Evolutionary conservation across 2,329 filamentous ascomycete genomes (phyloP).

Genomic region (Neopestalotiopsis rosae): DNA sequence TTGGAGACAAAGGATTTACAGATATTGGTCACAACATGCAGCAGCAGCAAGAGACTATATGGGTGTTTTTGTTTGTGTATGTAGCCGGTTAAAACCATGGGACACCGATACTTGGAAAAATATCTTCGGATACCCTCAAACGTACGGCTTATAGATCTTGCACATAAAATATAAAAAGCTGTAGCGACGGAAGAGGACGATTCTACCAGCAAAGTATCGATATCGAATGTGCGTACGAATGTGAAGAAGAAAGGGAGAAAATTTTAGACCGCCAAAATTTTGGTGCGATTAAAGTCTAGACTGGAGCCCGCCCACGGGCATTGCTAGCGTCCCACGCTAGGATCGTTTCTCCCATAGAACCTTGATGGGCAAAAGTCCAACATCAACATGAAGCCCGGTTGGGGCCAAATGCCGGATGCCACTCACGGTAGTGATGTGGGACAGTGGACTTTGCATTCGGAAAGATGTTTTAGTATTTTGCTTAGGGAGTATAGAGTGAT

Average conservation of each 20-base stretch:
- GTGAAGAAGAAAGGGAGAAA: slow-evolving; percentile 30
- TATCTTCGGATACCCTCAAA: slow-evolving; percentile 40
- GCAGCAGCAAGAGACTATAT: background rate
- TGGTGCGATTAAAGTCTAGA: background rate
- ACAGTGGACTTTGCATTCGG: background rate
- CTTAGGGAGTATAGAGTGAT: too few species aligned
- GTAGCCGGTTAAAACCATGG: slow-evolving; percentile 42
- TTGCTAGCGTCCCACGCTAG: background rate
- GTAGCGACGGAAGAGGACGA: slow-evolving; percentile 29
- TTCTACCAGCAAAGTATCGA: slow-evolving; percentile 35
- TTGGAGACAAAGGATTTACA: background rate
- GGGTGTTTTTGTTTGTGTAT: slow-evolving; percentile 22
- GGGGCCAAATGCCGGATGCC: background rate
- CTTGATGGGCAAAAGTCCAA: background rate
- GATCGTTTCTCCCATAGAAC: background rate
- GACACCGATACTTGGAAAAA: slow-evolving; percentile 34
- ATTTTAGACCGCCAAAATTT: slow-evolving; percentile 4
- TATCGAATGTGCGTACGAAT: slow-evolving; percentile 40
- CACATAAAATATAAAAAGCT: slow-evolving; percentile 35
- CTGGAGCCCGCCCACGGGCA: background rate
- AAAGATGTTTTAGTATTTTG: background rate
- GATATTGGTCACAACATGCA: background rate
- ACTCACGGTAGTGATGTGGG: background rate
- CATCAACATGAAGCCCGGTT: background rate
- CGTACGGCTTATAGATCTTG: slow-evolving; percentile 40